Conservation (phyloP, 2,329 filamentous ascomycete genomes). For the Penicillium sp. region DNA sequence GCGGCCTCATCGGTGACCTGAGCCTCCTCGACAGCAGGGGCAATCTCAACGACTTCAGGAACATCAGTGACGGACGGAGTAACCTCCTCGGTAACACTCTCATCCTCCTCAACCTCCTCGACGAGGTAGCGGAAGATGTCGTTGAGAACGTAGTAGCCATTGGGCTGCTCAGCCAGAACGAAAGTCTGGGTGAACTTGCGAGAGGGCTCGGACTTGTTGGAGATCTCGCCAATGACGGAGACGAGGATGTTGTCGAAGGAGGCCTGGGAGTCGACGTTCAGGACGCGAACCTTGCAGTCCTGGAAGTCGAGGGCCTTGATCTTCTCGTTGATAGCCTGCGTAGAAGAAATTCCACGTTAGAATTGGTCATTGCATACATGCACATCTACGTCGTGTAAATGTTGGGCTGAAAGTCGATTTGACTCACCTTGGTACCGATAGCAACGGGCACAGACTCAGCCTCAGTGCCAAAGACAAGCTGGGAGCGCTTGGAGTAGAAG, state of each 20-base stretch:
- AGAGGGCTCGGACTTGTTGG: conserved; percentile 87
- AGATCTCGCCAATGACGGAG: conserved; percentile 97
- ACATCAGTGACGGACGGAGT: conserved; percentile 50
- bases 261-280: conserved; percentile 95
- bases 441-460: conserved; percentile 86
- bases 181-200: conserved; percentile 99
- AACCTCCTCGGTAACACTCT: conserved; percentile 45
- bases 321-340: conserved; percentile 86
- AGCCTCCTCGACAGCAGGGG: conserved; percentile 26
- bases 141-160: conserved; percentile 97
- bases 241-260: conserved; percentile 95
- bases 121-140: conserved; percentile 95
- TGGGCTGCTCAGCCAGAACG: conserved; percentile 92
- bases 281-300: conserved; percentile 96
- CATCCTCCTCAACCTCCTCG: conserved; percentile 71
- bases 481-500: conserved; percentile 95
- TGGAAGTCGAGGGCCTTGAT: conserved; percentile 94
- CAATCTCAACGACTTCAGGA: conserved; percentile 43
- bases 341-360: neutral
- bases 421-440: conserved; percentile 80
- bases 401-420: conserved; percentile 26
- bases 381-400: neutral
- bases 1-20: conserved; percentile 52
- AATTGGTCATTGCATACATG: conserved; percentile 23
- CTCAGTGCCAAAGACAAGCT: conserved; percentile 91